Percentiles rank a stretch among this genome's conserved stretches.
Conservation (phyloP, 1,139 yeast genomes). For the Pichia sp. region DNA sequence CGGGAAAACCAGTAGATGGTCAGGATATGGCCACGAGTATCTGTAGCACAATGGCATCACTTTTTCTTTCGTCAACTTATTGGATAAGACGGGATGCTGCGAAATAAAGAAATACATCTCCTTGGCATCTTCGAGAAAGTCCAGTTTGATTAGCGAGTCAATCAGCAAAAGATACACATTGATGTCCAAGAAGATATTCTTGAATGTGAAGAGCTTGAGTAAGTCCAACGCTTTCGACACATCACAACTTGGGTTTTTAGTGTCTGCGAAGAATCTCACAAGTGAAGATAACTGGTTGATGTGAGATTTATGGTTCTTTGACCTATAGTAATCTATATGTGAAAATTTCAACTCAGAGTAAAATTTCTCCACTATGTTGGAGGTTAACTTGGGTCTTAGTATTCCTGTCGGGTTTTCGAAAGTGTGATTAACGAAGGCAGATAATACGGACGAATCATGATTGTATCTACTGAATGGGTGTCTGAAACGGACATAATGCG, state of each 20-base stretch:
- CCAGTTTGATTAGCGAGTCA: conserved; percentile 20
- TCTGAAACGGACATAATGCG: background rate
- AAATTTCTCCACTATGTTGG: conserved; percentile 9
- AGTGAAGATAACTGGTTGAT: conserved; percentile 3
- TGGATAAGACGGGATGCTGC: conserved; percentile 5
- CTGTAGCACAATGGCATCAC: conserved; percentile 4
- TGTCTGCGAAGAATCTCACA: background rate
- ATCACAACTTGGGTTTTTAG: conserved; percentile 1
- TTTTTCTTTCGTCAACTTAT: background rate
- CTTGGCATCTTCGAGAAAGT: conserved; percentile 21
- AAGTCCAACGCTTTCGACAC: conserved; percentile 6
- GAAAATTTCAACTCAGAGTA: conserved; percentile 1
- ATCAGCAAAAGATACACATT: conserved; percentile 20
- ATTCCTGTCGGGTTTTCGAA: conserved; percentile 4
- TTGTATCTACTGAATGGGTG: conserved; percentile 22
- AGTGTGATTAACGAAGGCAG: conserved; percentile 19
- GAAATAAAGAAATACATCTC: conserved; percentile 18
- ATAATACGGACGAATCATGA: conserved; percentile 22
- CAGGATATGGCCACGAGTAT: conserved; percentile 16
- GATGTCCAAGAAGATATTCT: conserved; percentile 11
- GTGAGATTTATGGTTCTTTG: conserved; percentile 1
- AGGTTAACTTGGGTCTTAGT: conserved; percentile 7
- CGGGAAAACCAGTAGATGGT: background rate
- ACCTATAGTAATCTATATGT: conserved; percentile 3
- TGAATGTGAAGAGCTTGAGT: conserved; percentile 5